These are phyloP conservation scores for Fusarium tupiense DNA, from an alignment of 2,329 filamentous ascomycete species.

Conservation along the genomic window DNA sequence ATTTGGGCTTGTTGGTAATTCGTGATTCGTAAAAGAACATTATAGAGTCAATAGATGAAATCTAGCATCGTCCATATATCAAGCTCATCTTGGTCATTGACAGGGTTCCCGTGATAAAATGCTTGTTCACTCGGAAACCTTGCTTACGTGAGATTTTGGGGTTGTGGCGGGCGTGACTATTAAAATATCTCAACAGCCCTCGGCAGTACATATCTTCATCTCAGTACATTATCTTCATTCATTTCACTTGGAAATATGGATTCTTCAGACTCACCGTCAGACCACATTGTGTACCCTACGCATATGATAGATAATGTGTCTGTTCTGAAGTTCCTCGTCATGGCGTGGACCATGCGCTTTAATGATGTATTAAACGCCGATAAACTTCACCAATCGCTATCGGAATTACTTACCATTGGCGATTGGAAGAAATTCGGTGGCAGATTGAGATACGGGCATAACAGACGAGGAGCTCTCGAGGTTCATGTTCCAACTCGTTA, in stretches of 20 bases:
- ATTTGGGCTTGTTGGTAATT: too few relatives aligned
- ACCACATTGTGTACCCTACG: not conserved
- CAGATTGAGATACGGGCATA: not conserved
- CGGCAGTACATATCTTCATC: not conserved
- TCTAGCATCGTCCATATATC: too few relatives aligned
- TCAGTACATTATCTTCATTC: not conserved
- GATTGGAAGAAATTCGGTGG: not conserved
- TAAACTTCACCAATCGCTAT: not conserved
- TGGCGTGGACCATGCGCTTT: not conserved
- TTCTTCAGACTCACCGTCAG: rapidly evolving
- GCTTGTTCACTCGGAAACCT: not conserved
- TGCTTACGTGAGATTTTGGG: not conserved
- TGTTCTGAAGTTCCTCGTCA: rapidly evolving
- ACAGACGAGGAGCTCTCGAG: not conserved
- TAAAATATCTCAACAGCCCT: not conserved
- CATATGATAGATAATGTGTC: not conserved
- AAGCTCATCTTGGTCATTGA: too few relatives aligned
- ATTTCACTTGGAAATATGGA: not conserved
- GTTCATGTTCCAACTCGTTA: not conserved
- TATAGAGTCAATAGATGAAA: too few relatives aligned
- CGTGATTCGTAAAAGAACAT: too few relatives aligned
- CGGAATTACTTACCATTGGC: not conserved
- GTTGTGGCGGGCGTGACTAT: too few relatives aligned
- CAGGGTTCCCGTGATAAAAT: too few relatives aligned
- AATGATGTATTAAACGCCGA: not conserved